Conservation (phyloP, 1,139 yeast species). For the Candida sp. region DNA sequence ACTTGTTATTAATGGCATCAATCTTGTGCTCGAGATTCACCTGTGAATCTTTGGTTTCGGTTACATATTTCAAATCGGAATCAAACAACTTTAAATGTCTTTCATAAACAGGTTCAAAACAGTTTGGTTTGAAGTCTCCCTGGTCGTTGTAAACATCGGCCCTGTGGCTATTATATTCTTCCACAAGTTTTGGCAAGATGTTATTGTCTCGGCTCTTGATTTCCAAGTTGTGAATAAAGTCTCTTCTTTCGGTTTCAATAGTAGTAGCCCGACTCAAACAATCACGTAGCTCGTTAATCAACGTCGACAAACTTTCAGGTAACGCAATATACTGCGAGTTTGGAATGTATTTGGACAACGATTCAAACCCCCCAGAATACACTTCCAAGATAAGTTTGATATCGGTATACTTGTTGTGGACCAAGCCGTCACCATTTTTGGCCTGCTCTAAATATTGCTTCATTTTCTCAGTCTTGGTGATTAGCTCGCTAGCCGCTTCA, state of each 20-base stretch:
- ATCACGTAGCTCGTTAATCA: slow-evolving; percentile 48
- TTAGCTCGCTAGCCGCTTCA: slow-evolving; percentile 39
- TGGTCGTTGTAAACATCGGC: slow-evolving; percentile 17
- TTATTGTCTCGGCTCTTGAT: slow-evolving; percentile 50
- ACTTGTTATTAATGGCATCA: slow-evolving; percentile 40
- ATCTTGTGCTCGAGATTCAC: slow-evolving; percentile 45
- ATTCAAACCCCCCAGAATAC: slow-evolving; percentile 45
- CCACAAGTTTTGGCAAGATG: slow-evolving; percentile 55
- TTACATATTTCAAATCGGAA: slow-evolving; percentile 42
- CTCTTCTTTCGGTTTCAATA: slow-evolving; percentile 36
- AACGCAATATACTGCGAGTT: slow-evolving; percentile 43
- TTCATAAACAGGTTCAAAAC: slow-evolving; percentile 35
- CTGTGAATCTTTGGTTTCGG: slow-evolving; percentile 44
- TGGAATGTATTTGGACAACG: slow-evolving; percentile 55
- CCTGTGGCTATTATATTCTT: slow-evolving; percentile 41
- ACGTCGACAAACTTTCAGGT: slow-evolving; percentile 40
- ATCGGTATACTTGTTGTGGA: slow-evolving; percentile 46
- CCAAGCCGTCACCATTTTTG: slow-evolving; percentile 58
- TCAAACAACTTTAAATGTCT: slow-evolving; percentile 46
- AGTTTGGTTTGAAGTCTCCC: slow-evolving; percentile 25
- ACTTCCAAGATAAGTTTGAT: slow-evolving; percentile 48
- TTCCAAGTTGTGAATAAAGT: slow-evolving; percentile 45
- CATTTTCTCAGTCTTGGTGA: slow-evolving; percentile 46
- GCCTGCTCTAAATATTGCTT: slow-evolving; percentile 62
- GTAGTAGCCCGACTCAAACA: slow-evolving; percentile 27